Conservation (phyloP, 441 rosid species). For the Populus hybrid region DNA sequence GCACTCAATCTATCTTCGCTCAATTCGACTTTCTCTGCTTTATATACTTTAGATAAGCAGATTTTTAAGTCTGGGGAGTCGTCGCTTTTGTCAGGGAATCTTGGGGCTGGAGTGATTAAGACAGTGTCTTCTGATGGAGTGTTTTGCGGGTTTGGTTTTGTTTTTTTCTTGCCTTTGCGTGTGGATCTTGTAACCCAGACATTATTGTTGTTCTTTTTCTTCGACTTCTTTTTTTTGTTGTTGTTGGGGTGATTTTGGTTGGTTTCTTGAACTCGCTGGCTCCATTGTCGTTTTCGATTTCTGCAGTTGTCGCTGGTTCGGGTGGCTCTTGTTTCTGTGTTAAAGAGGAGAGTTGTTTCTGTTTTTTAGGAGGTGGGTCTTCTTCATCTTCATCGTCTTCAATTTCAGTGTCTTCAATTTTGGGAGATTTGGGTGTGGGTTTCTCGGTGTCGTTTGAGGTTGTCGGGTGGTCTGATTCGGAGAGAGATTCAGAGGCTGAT, state of each 20-base stretch:
- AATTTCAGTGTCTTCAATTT: constrained; percentile 30
- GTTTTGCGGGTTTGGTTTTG: constrained; percentile 55
- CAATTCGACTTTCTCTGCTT: constrained; percentile 95
- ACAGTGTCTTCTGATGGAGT: constrained; percentile 65
- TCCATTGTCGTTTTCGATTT: not conserved
- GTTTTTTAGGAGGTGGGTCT: too few relatives aligned
- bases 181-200: constrained; percentile 85
- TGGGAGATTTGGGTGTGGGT: constrained; percentile 35
- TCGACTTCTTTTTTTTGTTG: constrained; percentile 60
- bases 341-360: constrained; percentile 37
- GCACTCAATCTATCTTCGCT: constrained; percentile 83
- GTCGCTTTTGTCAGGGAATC: constrained; percentile 77
- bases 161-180: constrained; percentile 90
- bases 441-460: constrained; percentile 71
- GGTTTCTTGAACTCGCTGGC: constrained; percentile 13
- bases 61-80: constrained; percentile 65
- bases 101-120: constrained; percentile 66
- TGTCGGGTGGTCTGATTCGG: constrained; percentile 62
- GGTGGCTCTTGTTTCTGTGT: constrained; percentile 15
- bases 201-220: constrained; percentile 79
- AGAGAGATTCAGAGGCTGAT: constrained; percentile 44
- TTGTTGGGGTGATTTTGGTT: constrained; percentile 8
- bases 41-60: constrained; percentile 83
- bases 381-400: too few relatives aligned
- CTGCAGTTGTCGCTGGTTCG: constrained; percentile 20